phyloP scores from a whole-genome alignment of 169 alveolate genomes.

The Theileria parva region DNA sequence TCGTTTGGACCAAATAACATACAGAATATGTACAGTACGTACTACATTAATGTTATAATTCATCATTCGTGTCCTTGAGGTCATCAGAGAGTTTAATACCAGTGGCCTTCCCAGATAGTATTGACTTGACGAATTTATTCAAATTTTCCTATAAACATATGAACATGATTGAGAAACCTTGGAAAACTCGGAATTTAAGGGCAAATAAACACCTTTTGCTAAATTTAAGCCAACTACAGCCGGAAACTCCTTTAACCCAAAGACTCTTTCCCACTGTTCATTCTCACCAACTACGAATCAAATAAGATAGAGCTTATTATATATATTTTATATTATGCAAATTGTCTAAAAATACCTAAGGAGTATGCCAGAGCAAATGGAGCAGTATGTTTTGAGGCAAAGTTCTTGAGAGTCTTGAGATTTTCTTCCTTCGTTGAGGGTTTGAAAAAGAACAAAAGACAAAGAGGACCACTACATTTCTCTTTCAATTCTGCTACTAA shows the following conservation, averaged over 20 bases:
- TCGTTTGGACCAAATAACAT: background rate
- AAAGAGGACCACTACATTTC: conserved; percentile 63
- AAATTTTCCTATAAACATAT: conserved; percentile 34
- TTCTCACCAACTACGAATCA: conserved; percentile 44
- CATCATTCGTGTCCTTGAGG: conserved; percentile 13
- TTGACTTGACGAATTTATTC: conserved; percentile 31
- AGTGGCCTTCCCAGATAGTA: conserved; percentile 40
- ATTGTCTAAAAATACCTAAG: conserved; percentile 22
- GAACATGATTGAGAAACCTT: conserved; percentile 1
- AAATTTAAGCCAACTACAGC: conserved; percentile 48
- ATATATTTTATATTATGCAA: background rate
- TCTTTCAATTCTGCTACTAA: conserved; percentile 31
- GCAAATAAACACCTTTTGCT: conserved; percentile 51
- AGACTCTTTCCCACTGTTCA: conserved; percentile 48
- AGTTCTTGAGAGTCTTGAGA: conserved; percentile 28
- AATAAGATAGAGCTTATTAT: background rate
- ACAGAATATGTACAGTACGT: conserved; percentile 3
- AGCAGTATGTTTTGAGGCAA: conserved; percentile 20
- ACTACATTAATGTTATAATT: background rate
- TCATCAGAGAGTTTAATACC: conserved; percentile 37
- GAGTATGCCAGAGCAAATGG: conserved; percentile 56
- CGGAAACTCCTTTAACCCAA: conserved; percentile 42
- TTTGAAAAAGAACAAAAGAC: conserved; percentile 57
- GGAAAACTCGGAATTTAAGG: conserved; percentile 9
- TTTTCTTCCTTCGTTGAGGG: conserved; percentile 21